Base-by-base conservation (phyloP, 106 monocot genomes). In the Dendrobium catenatum region DNA sequence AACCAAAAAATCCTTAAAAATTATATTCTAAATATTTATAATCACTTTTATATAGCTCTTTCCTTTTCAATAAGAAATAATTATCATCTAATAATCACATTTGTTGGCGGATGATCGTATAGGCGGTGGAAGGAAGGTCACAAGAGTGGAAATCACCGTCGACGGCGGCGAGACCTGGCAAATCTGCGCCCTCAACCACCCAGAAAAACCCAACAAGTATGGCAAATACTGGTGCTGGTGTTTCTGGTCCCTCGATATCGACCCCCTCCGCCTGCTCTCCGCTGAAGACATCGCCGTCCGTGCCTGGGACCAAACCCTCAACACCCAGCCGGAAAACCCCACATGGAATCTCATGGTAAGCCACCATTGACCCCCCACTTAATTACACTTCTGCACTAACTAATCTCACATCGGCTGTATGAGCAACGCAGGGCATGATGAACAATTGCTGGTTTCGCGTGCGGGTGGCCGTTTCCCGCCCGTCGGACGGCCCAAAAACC, bases 151-250 rank as follows among this genome's bases (percentile, higher is more conserved):
- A 59, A 74, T 99, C n/a, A 99, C 95, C 42, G 82, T 99, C 19
- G 91, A 99, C 81, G 94, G 98, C 15, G 98, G 98, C 17, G 93
- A 95, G 59, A 88, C 86, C 48, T 99, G 98, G 98, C 77, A 26
- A 0, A 81, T 91, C 18, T 90, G 93, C 89, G 58, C 79, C 0
- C 58, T 99, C 20, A 91, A 99, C 49, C 93, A 81, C 59, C 88
- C 82, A 1, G 98, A 99, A 85, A 89, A 87, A 80, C 91, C 98
- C 24, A 99, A 81, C 86, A 91, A 90, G 87, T 93, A 93, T 61
- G 98, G 98, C n/a, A 95, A 90, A 78, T 99, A 93, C 83, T 99
- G 98, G 98, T 99, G 98, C 86, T 99, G 98, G 98, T 95, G 98
- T 82, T 99, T 99, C 85, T 99, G 98, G 98, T 93, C 88, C 15